Evolutionary conservation across 164 flowering plant genomes (phyloP).

Genomic region (Vitis rupestris): DNA sequence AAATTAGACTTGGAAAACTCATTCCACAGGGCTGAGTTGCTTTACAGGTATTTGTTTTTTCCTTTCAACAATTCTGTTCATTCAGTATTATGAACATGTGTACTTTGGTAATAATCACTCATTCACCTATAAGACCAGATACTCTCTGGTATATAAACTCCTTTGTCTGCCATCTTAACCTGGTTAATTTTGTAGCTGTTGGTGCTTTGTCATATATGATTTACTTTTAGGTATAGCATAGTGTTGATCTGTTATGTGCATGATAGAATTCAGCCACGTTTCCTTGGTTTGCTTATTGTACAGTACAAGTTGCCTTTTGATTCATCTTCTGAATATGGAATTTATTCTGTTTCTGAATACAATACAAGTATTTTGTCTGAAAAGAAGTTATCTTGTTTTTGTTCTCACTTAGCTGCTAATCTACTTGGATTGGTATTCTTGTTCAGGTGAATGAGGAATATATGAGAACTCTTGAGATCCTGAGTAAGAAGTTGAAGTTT

Average conservation of each 20-base stretch:
- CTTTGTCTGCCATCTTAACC: neutral
- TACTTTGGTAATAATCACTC: too few relatives aligned
- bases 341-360: neutral
- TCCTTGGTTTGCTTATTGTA: too few relatives aligned
- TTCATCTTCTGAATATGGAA: too few relatives aligned
- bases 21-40: too few relatives aligned
- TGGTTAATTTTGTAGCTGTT: neutral
- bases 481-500: slow-evolving; percentile 90
- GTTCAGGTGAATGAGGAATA: slow-evolving; percentile 94
- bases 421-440: slow-evolving; percentile 12
- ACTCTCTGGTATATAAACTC: neutral
- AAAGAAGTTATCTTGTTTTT: neutral
- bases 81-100: too few relatives aligned
- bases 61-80: too few relatives aligned
- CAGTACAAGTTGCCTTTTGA: too few relatives aligned
- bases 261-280: too few relatives aligned
- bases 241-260: neutral
- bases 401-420: slow-evolving; percentile 1
- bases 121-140: too few relatives aligned
- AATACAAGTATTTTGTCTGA: neutral
- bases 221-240: neutral
- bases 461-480: slow-evolving; percentile 78
- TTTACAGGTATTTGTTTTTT: too few relatives aligned
- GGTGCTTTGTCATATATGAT: neutral
- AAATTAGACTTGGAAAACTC: too few relatives aligned